phyloP scores from a whole-genome alignment of 2,329 filamentous ascomycete species.

The Lachnellula cervina region DNA sequence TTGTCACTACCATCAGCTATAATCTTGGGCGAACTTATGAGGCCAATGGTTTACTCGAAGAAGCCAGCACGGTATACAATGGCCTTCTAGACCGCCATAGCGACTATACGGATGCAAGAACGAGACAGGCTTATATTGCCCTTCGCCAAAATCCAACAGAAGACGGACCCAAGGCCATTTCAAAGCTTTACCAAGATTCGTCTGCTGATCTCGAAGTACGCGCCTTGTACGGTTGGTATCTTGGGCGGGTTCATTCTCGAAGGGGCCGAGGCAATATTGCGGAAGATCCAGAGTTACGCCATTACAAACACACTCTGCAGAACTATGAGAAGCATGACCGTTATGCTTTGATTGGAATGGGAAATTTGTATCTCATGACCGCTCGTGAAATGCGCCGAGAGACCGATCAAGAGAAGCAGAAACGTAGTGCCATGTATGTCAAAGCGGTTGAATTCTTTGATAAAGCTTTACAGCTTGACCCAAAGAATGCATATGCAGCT shows the following conservation, averaged over 20 bases:
- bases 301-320: constrained; percentile 94
- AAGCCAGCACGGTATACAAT: constrained; percentile 85
- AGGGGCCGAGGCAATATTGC: constrained; percentile 75
- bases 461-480: constrained; percentile 91
- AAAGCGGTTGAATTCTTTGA: constrained; percentile 98
- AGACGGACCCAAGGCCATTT: constrained; percentile 80
- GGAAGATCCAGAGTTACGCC: constrained; percentile 86
- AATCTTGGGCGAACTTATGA: constrained; percentile 94
- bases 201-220: constrained; percentile 85
- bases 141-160: constrained; percentile 75
- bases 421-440: constrained; percentile 78
- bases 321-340: constrained; percentile 95
- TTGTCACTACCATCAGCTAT: constrained; percentile 95
- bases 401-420: constrained; percentile 84
- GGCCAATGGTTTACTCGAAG: constrained; percentile 70
- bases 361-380: constrained; percentile 76
- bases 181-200: constrained; percentile 79
- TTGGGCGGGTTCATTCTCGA: constrained; percentile 74
- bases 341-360: constrained; percentile 96
- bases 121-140: constrained; percentile 84
- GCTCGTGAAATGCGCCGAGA: constrained; percentile 93
- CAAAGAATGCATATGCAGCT: constrained; percentile 91
- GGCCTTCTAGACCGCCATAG: constrained; percentile 76
- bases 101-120: constrained; percentile 89
- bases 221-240: constrained; percentile 90